Conservation (phyloP, 2,329 filamentous ascomycete species). For the Talaromyces funiculosus region DNA sequence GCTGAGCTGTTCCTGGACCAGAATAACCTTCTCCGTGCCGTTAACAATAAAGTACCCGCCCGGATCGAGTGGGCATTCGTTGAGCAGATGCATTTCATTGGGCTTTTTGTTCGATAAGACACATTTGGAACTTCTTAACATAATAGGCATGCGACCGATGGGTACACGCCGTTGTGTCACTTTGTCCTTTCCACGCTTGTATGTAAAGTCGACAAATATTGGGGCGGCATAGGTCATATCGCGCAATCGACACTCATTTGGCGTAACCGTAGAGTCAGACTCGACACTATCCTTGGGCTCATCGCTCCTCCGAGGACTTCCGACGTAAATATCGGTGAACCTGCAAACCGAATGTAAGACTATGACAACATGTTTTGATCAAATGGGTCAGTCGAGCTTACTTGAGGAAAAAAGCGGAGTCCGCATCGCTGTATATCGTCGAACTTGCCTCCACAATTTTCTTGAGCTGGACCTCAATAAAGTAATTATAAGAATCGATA, state of each 20-base stretch:
- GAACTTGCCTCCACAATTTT: conserved; percentile 92
- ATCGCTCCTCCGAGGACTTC: conserved; percentile 72
- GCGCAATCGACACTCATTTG: conserved; percentile 91
- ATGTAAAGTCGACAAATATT: conserved; percentile 87
- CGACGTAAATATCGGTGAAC: conserved; percentile 84
- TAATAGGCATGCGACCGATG: conserved; percentile 89
- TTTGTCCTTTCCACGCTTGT: conserved; percentile 74
- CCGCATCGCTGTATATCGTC: conserved; percentile 82
- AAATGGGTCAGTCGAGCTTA: conserved; percentile 21
- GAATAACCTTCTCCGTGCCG: conserved; percentile 95
- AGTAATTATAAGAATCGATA: conserved; percentile 98
- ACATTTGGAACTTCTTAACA: conserved; percentile 94
- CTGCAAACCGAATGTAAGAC: conserved; percentile 14
- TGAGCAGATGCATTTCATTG: conserved; percentile 80
- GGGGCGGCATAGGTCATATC: conserved; percentile 98
- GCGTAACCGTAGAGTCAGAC: conserved; percentile 60
- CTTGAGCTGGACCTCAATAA: conserved; percentile 92
- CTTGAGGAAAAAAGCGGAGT: conserved; percentile 88
- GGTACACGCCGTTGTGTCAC: conserved; percentile 63
- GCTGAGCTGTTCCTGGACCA: conserved; percentile 97
- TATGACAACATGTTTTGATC: not conserved
- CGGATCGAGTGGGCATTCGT: conserved; percentile 92
- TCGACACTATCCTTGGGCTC: conserved; percentile 51
- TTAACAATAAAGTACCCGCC: conserved; percentile 98
- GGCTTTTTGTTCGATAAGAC: conserved; percentile 78